Evolutionary conservation across 192 early-diverging fungal genomes (phyloP).

Genomic region (Linnemannia exigua): DNA sequence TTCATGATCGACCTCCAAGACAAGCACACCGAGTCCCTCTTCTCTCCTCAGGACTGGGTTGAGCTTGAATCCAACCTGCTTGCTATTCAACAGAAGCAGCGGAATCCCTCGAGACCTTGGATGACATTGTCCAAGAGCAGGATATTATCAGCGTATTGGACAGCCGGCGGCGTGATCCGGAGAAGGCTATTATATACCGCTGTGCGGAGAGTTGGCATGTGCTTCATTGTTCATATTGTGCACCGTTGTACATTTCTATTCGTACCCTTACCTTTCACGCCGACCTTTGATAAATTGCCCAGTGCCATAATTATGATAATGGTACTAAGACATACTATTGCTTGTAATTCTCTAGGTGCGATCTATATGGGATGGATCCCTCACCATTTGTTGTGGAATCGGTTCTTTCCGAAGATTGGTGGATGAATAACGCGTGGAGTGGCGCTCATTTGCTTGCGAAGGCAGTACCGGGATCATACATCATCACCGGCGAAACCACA

Average conservation of each 20-base stretch:
- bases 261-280: conserved; percentile 4
- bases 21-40: conserved; percentile 19
- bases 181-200: conserved; percentile 8
- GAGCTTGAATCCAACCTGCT: conserved; percentile 17
- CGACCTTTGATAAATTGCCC: conserved; percentile 6
- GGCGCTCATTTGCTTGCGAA: conserved; percentile 13
- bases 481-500: conserved; percentile 12
- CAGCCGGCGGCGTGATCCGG: conserved; percentile 3
- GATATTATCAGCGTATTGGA: background rate
- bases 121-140: conserved; percentile 1
- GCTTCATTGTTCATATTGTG: background rate
- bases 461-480: conserved; percentile 20
- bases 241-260: conserved; percentile 8
- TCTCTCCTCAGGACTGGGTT: conserved; percentile 16
- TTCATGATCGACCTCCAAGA: conserved; percentile 30
- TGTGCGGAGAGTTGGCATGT: conserved; percentile 7
- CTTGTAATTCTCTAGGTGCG: background rate
- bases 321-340: conserved; percentile 9
- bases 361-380: conserved; percentile 9
- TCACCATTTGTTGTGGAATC: conserved; percentile 21
- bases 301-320: background rate
- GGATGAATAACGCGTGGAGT: conserved; percentile 23
- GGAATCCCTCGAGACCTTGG: conserved; percentile 4
- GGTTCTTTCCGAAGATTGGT: conserved; percentile 20
- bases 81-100: background rate